phyloP scores from a whole-genome alignment of 257 asterid species.

The Forsythia viridissima region DNA sequence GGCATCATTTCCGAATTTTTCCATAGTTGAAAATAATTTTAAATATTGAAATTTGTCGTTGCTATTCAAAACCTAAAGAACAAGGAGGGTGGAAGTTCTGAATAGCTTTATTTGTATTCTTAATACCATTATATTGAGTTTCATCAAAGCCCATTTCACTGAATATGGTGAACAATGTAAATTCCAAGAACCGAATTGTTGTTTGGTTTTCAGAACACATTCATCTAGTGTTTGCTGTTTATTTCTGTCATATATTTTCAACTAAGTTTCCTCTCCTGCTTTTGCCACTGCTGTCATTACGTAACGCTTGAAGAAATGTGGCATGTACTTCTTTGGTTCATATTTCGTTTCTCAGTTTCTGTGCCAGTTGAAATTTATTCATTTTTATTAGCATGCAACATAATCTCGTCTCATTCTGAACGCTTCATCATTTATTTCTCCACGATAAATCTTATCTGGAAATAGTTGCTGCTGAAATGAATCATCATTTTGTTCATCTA shows the following conservation, averaged over 20 bases:
- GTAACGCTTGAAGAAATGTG: background rate
- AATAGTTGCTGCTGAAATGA: background rate
- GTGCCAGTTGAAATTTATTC: background rate
- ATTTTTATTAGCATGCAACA: background rate
- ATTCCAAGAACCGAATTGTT: background rate
- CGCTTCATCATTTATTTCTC: background rate
- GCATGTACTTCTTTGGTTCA: background rate
- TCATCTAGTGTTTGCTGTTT: background rate
- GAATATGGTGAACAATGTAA: background rate
- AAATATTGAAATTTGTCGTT: background rate
- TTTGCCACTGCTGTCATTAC: background rate
- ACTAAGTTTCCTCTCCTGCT: background rate
- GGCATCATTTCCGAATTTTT: background rate
- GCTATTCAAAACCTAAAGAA: background rate
- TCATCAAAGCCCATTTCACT: background rate
- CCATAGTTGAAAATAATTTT: background rate
- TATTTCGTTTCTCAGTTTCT: background rate
- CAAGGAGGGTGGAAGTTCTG: background rate
- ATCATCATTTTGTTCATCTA: background rate
- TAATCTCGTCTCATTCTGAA: background rate
- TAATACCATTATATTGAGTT: no score
- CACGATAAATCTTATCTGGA: background rate
- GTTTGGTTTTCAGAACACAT: background rate
- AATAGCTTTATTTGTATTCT: background rate
- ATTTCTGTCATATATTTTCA: background rate